Evolutionary conservation across 2,329 filamentous ascomycete genomes (phyloP).

Genomic region (Parastagonospora avenae): DNA sequence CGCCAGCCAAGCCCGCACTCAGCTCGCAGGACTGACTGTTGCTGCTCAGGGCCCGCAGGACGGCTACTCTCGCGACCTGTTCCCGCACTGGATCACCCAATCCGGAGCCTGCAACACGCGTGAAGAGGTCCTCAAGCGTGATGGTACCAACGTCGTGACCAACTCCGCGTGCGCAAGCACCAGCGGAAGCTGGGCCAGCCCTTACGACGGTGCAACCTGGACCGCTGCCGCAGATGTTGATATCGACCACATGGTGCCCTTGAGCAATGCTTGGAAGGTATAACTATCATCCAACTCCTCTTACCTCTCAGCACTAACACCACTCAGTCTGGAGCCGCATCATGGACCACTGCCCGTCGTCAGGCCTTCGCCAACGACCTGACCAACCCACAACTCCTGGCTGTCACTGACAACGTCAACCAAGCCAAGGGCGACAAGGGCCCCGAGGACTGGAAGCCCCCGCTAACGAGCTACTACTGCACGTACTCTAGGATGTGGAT

Average conservation of each 20-base stretch:
- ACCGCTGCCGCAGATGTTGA: constrained; percentile 72
- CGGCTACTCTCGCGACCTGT: constrained; percentile 69
- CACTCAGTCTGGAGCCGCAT: constrained; percentile 66
- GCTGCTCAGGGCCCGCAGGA: constrained; percentile 59
- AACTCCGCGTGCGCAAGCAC: constrained; percentile 66
- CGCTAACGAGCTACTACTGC: constrained; percentile 68
- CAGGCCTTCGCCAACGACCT: constrained; percentile 78
- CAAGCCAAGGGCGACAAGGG: constrained; percentile 72
- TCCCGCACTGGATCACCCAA: constrained; percentile 73
- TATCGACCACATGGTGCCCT: constrained; percentile 82
- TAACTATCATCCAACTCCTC: constrained; percentile 18
- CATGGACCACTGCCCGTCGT: constrained; percentile 72
- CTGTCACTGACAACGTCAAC: constrained; percentile 80
- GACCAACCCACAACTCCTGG: constrained; percentile 74
- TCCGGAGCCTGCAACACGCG: constrained; percentile 68
- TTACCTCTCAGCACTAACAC: not conserved
- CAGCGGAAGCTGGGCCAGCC: constrained; percentile 71
- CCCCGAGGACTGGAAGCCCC: constrained; percentile 77
- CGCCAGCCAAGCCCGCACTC: constrained; percentile 59
- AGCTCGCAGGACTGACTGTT: constrained; percentile 65
- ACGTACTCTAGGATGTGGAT: constrained; percentile 79
- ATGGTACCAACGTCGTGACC: constrained; percentile 68
- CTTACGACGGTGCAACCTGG: constrained; percentile 77
- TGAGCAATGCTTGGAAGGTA: constrained; percentile 80
- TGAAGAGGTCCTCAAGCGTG: constrained; percentile 74